Base-by-base conservation (phyloP, 2,329 filamentous ascomycete species). In the Dothistroma pini region DNA sequence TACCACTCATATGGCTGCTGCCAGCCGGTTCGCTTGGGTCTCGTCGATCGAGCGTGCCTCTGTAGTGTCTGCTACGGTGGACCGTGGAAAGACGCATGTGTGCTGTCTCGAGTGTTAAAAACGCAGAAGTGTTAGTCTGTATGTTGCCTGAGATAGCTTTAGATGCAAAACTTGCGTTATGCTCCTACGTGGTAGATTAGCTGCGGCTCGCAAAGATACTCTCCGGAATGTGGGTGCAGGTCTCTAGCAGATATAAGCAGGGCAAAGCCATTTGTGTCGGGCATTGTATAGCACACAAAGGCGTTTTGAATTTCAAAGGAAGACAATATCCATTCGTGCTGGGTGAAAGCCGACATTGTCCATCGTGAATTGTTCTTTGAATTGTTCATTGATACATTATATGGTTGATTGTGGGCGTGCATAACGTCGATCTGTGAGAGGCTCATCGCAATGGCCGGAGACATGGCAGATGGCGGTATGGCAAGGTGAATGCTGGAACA, bases 1-100 rank as follows among this genome's bases (percentile, higher is more conserved):
- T 14, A 25, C 22, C 12, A 8, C 7, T 21, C 32, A 47, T 56
- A 11, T 19, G 4, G 41, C 41, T 25, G 16, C 29, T 35, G 29
- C 51, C 51, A 12, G 21, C 35, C 16, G 21, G 48, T 19, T 51
- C 48, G 48, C 48, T 51, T 11, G 21, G 21, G 35, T 61, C 59
- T 52, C 58, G 62, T 51, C 58, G 61, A 57, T 50, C 58, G 34
- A 60, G 29, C 52, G 53, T 53, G 44, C 19, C 55, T 10, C 48
- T 22, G 52, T 63, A 63, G 52, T 63, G 56, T 14, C 25, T 53
- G 48, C 58, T 61, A 44, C 52, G 56, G 48, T 63, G 58, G 34
- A 61, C 52, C 29, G 56, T 32, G 19, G 34, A 48, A 25, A 59
- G 58, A 54, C 57, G 62, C 62, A 63, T 63, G 8, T 54, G 50